phyloP scores from a whole-genome alignment of 176 grass and related monocot species.

The bread wheat (Triticum aestivum) region IWGSC_CS_RefSeq_v2.1 NC_057798.1:233812983-233813482 shows the following conservation, averaged over 20 bases:
- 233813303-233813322: constrained; percentile 14
- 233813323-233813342: neutral
- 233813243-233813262: neutral
- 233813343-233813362: neutral
- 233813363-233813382: neutral
- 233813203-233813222: neutral
- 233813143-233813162: neutral
- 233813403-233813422: neutral
- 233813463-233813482: neutral
- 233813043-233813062: neutral
- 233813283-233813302: neutral
- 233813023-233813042: neutral
- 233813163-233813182: neutral
- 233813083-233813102: neutral
- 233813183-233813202: neutral
- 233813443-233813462: neutral
- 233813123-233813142: neutral
- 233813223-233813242: neutral
- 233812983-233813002: neutral
- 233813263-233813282: neutral
- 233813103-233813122: neutral
- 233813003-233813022: neutral
- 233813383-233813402: neutral
- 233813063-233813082: neutral
- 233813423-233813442: neutral